Conservation (phyloP, 768 basidiomycete species). For the Nidularia pulvinata region DNA sequence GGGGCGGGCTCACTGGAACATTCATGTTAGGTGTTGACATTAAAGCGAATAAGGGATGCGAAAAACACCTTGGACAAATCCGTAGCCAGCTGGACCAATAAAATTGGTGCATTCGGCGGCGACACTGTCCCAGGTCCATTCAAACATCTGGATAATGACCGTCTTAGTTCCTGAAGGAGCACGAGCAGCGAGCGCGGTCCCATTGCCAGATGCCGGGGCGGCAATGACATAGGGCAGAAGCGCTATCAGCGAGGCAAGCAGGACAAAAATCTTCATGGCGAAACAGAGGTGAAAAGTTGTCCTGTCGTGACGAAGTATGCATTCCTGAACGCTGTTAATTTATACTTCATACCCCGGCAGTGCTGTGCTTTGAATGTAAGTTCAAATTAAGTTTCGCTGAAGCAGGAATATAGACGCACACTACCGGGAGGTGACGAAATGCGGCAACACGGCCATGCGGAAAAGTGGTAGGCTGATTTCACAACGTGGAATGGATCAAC, state of each 20-base stretch:
- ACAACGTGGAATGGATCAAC: no score
- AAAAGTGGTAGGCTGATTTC: no score
- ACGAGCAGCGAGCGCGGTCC: constrained; percentile 8
- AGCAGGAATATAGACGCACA: no score
- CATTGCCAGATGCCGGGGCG: constrained; percentile 3
- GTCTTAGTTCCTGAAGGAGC: constrained; percentile 28
- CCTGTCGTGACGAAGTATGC: not conserved
- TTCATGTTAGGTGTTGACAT: not conserved
- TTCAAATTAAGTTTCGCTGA: no score
- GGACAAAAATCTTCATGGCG: not conserved
- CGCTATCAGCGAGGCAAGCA: not conserved
- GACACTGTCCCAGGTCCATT: constrained; percentile 63
- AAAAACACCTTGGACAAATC: constrained; percentile 63
- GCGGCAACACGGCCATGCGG: no score
- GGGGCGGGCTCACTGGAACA: constrained; percentile 43
- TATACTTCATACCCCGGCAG: no score
- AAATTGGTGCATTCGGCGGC: constrained; percentile 65
- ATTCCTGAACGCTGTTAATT: no score
- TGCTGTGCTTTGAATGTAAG: no score
- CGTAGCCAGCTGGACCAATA: constrained; percentile 70
- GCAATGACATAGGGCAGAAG: constrained; percentile 5
- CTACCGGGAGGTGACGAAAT: no score
- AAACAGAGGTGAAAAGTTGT: not conserved
- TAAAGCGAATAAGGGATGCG: not conserved
- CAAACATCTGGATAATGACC: constrained; percentile 72